These are phyloP conservation scores for Daldinia concentrica DNA, from an alignment of 495 filamentous ascomycete genomes.

Conservation along the genomic window DNA sequence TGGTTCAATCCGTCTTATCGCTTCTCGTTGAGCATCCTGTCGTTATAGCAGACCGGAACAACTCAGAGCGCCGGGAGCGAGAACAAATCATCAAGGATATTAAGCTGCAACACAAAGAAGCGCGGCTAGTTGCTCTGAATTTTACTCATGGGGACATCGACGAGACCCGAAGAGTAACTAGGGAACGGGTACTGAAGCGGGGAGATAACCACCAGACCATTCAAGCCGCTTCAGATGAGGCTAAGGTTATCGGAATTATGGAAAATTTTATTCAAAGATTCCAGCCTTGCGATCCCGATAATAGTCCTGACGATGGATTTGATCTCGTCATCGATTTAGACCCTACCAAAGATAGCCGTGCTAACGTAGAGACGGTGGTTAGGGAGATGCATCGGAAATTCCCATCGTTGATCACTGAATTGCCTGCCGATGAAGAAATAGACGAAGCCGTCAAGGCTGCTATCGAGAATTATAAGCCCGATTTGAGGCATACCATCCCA, in stretches of 20 bases:
- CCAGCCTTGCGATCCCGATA: slow-evolving; percentile 71
- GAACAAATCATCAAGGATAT: slow-evolving; percentile 87
- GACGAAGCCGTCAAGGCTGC: slow-evolving; percentile 82
- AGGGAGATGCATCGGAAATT: slow-evolving; percentile 72
- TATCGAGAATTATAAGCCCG: slow-evolving; percentile 79
- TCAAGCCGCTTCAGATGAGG: slow-evolving; percentile 72
- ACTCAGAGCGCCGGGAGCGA: slow-evolving; percentile 86
- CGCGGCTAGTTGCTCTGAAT: slow-evolving; percentile 87
- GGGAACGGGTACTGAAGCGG: slow-evolving; percentile 78
- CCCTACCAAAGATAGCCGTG: slow-evolving; percentile 74
- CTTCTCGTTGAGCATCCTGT: slow-evolving; percentile 68
- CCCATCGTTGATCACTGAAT: slow-evolving; percentile 74
- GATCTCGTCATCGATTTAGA: slow-evolving; percentile 88
- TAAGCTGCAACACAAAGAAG: slow-evolving; percentile 63
- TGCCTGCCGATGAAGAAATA: slow-evolving; percentile 77
- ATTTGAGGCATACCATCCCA: slow-evolving; percentile 76
- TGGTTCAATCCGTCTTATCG: slow-evolving; percentile 71
- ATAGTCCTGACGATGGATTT: slow-evolving; percentile 76
- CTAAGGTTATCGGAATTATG: slow-evolving; percentile 89
- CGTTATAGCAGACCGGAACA: slow-evolving; percentile 93
- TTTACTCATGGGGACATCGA: slow-evolving; percentile 82
- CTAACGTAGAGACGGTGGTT: slow-evolving; percentile 86
- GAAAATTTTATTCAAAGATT: slow-evolving; percentile 90
- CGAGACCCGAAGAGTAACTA: slow-evolving; percentile 76
- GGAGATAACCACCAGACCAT: slow-evolving; percentile 99